A percentile compares a stretch with the other conserved stretches of the same genome.
Conservation (phyloP, 805 yeast species). For the Cyberlindnera meyerae region DNA sequence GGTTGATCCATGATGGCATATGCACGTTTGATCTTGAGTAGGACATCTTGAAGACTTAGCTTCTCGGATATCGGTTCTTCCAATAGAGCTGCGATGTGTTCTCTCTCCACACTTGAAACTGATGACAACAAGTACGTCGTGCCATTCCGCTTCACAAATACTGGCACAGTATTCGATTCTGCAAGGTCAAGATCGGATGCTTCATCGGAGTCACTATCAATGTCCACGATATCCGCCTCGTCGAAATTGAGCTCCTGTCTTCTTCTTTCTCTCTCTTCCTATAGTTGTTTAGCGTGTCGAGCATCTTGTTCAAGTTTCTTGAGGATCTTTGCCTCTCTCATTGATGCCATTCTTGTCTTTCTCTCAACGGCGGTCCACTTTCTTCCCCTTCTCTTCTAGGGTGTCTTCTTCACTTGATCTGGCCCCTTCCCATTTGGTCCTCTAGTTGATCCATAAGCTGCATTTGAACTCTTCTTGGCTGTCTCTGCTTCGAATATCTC, state of each 20-base stretch:
- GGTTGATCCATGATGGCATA: constrained; percentile 17
- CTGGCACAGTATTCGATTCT: constrained; percentile 17
- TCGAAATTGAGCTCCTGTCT: constrained; percentile 3
- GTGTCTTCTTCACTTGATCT: too few species aligned
- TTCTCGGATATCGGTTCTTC: constrained; percentile 17
- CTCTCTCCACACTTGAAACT: constrained; percentile 3
- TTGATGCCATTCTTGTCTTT: too few species aligned
- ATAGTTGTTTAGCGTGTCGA: neutral
- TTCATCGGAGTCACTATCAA: constrained; percentile 18
- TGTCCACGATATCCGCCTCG: constrained; percentile 10
- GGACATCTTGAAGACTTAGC: constrained; percentile 13
- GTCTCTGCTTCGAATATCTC: neutral
- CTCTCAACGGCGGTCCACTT: too few species aligned
- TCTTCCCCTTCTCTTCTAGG: too few species aligned
- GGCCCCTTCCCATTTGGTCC: too few species aligned
- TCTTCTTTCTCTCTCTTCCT: neutral
- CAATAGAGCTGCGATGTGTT: constrained; percentile 13
- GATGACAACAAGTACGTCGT: constrained; percentile 22
- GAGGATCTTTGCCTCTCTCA: too few species aligned
- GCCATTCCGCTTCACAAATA: constrained; percentile 17
- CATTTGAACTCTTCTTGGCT: neutral
- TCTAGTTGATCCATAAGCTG: neutral
- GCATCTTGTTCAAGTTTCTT: too few species aligned
- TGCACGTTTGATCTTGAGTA: constrained; percentile 16
- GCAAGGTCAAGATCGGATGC: constrained; percentile 14